Evolutionary conservation across 2,329 filamentous ascomycete species (phyloP).

Genomic region (Aspergillus caelatus): DNA sequence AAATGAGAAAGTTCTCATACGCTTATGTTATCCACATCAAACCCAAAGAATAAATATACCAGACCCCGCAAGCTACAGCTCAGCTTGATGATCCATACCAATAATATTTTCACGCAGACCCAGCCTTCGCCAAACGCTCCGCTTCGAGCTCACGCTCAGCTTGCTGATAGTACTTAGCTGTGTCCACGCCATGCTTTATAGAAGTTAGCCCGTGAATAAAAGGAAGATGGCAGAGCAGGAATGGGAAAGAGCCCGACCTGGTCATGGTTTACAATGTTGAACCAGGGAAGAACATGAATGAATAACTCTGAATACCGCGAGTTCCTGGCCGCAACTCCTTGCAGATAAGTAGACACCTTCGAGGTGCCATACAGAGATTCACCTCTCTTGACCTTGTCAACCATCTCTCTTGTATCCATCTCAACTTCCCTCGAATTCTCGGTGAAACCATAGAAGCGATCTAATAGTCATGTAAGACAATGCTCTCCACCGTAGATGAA

Average conservation of each 20-base stretch:
- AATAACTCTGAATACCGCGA: conserved; percentile 88
- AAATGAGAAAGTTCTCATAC: not conserved
- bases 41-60: conserved; percentile 28
- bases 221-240: not conserved
- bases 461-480: conserved; percentile 49
- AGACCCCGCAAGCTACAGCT: conserved; percentile 19
- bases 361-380: conserved; percentile 86
- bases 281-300: conserved; percentile 86
- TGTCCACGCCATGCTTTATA: conserved; percentile 86
- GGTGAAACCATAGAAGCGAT: conserved; percentile 91
- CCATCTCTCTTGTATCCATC: conserved; percentile 98
- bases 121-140: conserved; percentile 56
- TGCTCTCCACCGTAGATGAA: not conserved
- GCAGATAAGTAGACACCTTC: conserved; percentile 80
- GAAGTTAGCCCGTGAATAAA: conserved; percentile 20
- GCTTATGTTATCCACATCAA: conserved; percentile 9
- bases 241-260: conserved; percentile 49
- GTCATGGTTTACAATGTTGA: conserved; percentile 97
- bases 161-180: conserved; percentile 96
- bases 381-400: conserved; percentile 89
- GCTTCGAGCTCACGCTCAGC: conserved; percentile 91
- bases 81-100: conserved; percentile 14
- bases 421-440: conserved; percentile 92
- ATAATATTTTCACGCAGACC: conserved; percentile 23
- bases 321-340: conserved; percentile 89